These are phyloP conservation scores for Heteromeles arbutifolia DNA, from an alignment of 306 rosid genomes.

Conservation along the genomic window DNA sequence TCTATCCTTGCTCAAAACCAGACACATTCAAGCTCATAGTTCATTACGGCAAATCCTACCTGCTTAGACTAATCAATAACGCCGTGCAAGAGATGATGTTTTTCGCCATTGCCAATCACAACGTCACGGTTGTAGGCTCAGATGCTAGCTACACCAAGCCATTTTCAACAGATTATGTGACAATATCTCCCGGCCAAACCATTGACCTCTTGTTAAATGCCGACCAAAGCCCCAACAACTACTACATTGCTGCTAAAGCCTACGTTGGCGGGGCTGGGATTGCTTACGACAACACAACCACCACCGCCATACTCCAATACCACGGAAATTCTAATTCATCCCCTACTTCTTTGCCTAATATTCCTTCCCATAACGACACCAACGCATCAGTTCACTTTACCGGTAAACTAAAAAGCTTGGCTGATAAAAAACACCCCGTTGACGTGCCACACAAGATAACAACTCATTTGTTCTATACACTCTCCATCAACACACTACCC, in stretches of 20 bases:
- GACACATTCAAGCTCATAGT: slow-evolving; percentile 13
- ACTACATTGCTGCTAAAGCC: slow-evolving; percentile 23
- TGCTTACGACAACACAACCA: slow-evolving; percentile 10
- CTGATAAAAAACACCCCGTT: neutral
- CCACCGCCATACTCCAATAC: slow-evolving; percentile 22
- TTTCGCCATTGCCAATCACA: slow-evolving; percentile 21
- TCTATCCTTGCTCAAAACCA: slow-evolving; percentile 21
- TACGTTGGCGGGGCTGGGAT: neutral
- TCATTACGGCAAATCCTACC: slow-evolving; percentile 17
- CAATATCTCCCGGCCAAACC: slow-evolving; percentile 27
- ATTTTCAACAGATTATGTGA: slow-evolving; percentile 6
- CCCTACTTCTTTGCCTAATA: neutral
- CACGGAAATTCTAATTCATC: neutral
- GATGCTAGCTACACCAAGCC: slow-evolving; percentile 30
- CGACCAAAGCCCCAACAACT: slow-evolving; percentile 5
- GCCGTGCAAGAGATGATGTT: slow-evolving; percentile 7
- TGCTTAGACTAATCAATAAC: slow-evolving; percentile 19
- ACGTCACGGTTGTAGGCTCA: slow-evolving; percentile 19
- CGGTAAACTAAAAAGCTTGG: slow-evolving; percentile 13
- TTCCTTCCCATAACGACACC: slow-evolving; percentile 18
- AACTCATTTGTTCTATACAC: neutral
- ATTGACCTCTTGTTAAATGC: slow-evolving; percentile 17
- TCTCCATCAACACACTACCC: slow-evolving; percentile 13
- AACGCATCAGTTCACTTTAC: slow-evolving; percentile 11
- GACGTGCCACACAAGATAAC: slow-evolving; percentile 9